A percentile compares a stretch with the other conserved stretches of the same genome.
Conservation (phyloP, 2,329 filamentous ascomycete species). For the Aspergillus viridinutans region DNA sequence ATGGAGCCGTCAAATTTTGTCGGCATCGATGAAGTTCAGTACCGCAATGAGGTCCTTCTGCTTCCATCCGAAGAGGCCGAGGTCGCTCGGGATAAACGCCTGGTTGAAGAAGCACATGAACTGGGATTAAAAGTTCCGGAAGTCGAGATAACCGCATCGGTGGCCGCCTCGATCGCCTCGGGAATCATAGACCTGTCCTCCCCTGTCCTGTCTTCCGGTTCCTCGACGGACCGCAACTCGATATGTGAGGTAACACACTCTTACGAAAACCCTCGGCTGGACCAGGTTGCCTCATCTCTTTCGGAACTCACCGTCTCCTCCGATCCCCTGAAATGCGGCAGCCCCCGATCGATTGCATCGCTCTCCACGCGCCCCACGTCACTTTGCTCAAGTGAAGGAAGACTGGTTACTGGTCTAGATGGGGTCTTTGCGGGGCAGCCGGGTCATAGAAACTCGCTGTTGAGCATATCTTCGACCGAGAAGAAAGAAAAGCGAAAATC, state of each 20-base stretch:
- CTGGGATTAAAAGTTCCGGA: conserved; percentile 35
- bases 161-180: conserved; percentile 35
- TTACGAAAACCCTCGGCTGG: conserved; percentile 20
- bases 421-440: conserved; percentile 13
- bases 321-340: conserved; percentile 25
- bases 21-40: conserved; percentile 34
- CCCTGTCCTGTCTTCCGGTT: conserved; percentile 28
- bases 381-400: conserved; percentile 34
- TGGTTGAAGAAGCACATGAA: conserved; percentile 35
- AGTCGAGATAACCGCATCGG: conserved; percentile 27
- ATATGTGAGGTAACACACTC: conserved; percentile 25
- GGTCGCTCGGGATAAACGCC: conserved; percentile 32
- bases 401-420: conserved; percentile 13
- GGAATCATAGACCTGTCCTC: conserved; percentile 34
- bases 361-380: conserved; percentile 39
- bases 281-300: conserved; percentile 28
- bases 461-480: conserved; percentile 24
- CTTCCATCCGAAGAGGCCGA: conserved; percentile 34
- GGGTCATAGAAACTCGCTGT: conserved; percentile 22
- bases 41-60: conserved; percentile 35
- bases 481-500: conserved; percentile 29
- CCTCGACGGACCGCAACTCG: conserved; percentile 31
- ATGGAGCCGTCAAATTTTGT: conserved; percentile 19
- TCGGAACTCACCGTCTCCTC: conserved; percentile 31
- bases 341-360: conserved; percentile 36